A percentile compares a stretch with the other conserved stretches of the same genome.
phyloP scores from a whole-genome alignment of 2,329 filamentous ascomycete genomes.

The Pestalotiopsis sp. region DNA sequence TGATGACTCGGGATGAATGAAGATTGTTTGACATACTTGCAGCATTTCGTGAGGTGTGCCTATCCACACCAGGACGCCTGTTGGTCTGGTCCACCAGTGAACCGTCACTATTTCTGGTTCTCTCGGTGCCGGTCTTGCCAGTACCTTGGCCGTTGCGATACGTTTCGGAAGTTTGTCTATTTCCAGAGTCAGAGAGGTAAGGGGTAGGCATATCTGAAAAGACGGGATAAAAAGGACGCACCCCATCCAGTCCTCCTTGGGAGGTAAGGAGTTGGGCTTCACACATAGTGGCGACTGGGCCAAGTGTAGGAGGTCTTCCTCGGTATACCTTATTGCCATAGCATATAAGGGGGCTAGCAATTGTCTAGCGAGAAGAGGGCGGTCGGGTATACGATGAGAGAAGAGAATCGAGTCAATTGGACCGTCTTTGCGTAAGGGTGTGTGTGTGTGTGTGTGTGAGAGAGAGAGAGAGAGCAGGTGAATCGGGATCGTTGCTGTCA shows the following conservation, averaged over 20 bases:
- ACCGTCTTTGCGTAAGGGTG: not conserved
- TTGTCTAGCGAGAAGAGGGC: not conserved
- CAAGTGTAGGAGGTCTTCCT: constrained; percentile 73
- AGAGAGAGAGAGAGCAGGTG: not conserved
- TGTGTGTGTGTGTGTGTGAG: not conserved
- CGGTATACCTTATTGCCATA: constrained; percentile 69
- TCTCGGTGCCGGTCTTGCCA: constrained; percentile 41
- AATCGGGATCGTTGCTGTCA: not conserved
- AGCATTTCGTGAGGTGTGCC: constrained; percentile 56
- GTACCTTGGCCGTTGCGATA: constrained; percentile 40
- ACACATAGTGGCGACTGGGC: constrained; percentile 79
- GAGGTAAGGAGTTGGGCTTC: constrained; percentile 77
- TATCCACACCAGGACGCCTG: constrained; percentile 52
- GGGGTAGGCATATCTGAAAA: not conserved
- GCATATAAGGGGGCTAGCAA: constrained; percentile 22
- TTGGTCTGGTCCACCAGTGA: constrained; percentile 48
- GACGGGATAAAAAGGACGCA: constrained; percentile 38
- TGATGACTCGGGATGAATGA: constrained; percentile 10
- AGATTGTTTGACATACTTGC: constrained; percentile 46
- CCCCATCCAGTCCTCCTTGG: constrained; percentile 96
- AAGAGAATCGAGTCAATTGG: not conserved
- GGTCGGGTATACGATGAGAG: not conserved
- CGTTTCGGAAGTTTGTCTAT: constrained; percentile 46
- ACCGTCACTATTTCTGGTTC: constrained; percentile 44
- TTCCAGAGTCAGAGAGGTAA: not conserved